A percentile compares a stretch with the other conserved stretches of the same genome.
These are phyloP conservation scores for Penicillium sclerotiorum DNA, from an alignment of 2,329 filamentous ascomycete genomes.

Conservation along the genomic window DNA sequence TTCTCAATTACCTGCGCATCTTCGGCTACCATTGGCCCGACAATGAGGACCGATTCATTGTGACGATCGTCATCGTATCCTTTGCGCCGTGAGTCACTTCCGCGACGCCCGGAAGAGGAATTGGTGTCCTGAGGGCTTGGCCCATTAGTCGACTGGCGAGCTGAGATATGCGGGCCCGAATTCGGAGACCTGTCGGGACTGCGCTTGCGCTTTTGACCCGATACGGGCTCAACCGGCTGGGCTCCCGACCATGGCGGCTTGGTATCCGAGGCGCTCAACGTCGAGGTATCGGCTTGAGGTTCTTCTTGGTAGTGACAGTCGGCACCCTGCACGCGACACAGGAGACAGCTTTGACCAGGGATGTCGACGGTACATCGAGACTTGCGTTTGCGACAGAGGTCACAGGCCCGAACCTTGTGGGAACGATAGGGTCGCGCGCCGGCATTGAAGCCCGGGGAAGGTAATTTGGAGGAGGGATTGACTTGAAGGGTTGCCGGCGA, in stretches of 20 bases:
- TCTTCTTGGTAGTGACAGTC: constrained; percentile 59
- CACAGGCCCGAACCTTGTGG: constrained; percentile 63
- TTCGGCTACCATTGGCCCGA: constrained; percentile 61
- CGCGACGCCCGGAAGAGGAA: constrained; percentile 29
- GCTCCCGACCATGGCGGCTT: constrained; percentile 33
- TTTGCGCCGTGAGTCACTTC: constrained; percentile 36
- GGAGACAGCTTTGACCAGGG: constrained; percentile 55
- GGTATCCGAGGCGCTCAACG: constrained; percentile 25
- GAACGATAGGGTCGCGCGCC: constrained; percentile 61
- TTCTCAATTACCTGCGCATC: constrained; percentile 65
- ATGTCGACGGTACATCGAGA: constrained; percentile 63
- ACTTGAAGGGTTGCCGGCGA: constrained; percentile 33
- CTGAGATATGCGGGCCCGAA: constrained; percentile 17
- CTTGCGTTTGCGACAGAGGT: constrained; percentile 63
- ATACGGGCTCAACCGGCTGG: constrained; percentile 25
- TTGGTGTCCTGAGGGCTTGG: constrained; percentile 28
- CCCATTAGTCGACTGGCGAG: constrained; percentile 25
- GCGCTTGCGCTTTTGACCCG: constrained; percentile 42
- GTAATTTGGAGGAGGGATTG: constrained; percentile 35
- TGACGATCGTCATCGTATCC: constrained; percentile 40
- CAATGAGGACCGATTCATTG: constrained; percentile 56
- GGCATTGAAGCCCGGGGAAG: constrained; percentile 42
- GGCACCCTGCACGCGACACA: constrained; percentile 61
- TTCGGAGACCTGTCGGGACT: constrained; percentile 31
- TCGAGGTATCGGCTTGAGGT: constrained; percentile 26